Base-by-base conservation (phyloP, 768 basidiomycete genomes). In the Leccinum barrowsii region DNA sequence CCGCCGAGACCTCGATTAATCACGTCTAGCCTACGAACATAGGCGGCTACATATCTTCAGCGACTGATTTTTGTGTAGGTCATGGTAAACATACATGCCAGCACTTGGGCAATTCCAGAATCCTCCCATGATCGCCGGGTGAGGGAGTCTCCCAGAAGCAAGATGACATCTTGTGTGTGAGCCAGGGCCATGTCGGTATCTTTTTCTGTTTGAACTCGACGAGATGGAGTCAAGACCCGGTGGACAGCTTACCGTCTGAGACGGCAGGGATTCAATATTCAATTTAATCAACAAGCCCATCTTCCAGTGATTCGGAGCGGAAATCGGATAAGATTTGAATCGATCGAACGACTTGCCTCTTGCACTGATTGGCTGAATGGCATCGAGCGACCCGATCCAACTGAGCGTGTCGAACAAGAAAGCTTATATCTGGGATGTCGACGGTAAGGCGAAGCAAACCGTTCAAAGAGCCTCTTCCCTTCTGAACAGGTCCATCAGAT, bases 391-490 rank as follows among this genome's bases (percentile, higher is more conserved):
- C 21, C 59, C 71, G 40, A 83, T 94, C 63, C 77, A 77, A 22
- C 76, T 96, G 7, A 83, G 87, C 55, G 78, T 95, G 28, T 84
- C 91, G 12, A 90, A 94, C 65, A 81, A 88, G 55, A 86, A 80
- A 58, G 92, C 86, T 1, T 93, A 88, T 63, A 82, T 95, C n/a
- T 97, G 94, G 93, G 85, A 92, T 69, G 82, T 91, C 48, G 83
- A 93, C 65, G 89, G 93, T 91, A 55, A 57, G 77, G 56, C 22
- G 42, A 21, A 32, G 7, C 7, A 26, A n/a, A 24, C 21, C 10
- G 6, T 19, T 44, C 50, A 19, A 2, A 26, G 12, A 30, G 19
- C 5, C 28, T 3, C 6, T n/a, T 13, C 21, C 37, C 30, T 7
- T 58, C 42, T 63, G 15, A 64, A 48, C 13, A 4, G 50, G 24